These are phyloP conservation scores for Hanseniaspora lachancei DNA, from an alignment of 805 yeast genomes.

Conservation along the genomic window DNA sequence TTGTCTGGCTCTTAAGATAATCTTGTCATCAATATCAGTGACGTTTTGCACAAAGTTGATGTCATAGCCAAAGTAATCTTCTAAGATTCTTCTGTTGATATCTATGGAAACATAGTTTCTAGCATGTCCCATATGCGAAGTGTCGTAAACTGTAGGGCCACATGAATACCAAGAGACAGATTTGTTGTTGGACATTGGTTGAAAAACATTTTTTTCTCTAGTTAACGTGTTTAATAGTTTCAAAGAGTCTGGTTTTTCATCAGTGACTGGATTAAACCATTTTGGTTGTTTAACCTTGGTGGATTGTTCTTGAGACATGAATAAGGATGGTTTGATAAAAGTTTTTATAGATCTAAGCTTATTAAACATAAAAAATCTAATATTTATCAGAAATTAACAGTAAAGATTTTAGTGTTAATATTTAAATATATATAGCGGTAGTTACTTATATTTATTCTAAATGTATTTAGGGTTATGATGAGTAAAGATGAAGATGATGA, in stretches of 20 bases:
- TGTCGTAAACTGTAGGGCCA: constrained; percentile 96
- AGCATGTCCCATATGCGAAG: constrained; percentile 97
- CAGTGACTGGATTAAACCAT: constrained; percentile 34
- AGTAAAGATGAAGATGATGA: too few species aligned
- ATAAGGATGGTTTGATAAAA: not conserved
- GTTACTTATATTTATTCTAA: too few species aligned
- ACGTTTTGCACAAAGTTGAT: constrained; percentile 87
- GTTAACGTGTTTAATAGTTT: constrained; percentile 76
- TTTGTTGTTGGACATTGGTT: constrained; percentile 46
- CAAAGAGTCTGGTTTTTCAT: constrained; percentile 28
- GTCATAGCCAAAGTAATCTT: constrained; percentile 84
- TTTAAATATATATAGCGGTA: too few species aligned
- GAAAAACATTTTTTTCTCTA: constrained; percentile 60
- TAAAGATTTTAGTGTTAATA: not conserved
- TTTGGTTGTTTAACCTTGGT: constrained; percentile 36
- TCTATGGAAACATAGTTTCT: constrained; percentile 91
- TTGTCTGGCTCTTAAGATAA: constrained; percentile 88
- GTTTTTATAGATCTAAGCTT: not conserved
- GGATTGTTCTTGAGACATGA: constrained; percentile 10
- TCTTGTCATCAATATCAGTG: constrained; percentile 97
- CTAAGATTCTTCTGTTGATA: constrained; percentile 76
- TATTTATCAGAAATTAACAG: not conserved
- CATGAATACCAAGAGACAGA: constrained; percentile 90
- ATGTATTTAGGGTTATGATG: too few species aligned
- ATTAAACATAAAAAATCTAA: not conserved